Conservation (phyloP, 306 rosid species). For the Pyrus bretschneideri region DNA sequence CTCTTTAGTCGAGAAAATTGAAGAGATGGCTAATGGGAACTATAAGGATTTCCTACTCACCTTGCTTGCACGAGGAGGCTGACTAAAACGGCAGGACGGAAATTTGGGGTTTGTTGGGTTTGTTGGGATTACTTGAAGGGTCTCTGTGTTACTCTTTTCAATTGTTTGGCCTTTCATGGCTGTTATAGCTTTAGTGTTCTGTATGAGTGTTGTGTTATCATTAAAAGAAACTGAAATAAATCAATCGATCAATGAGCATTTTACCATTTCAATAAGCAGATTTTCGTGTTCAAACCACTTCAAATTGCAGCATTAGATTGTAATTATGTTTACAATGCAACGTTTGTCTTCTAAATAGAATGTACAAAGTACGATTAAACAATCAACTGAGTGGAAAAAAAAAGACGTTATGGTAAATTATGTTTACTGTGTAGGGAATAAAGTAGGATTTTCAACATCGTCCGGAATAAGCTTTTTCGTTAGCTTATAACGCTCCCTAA, state of each 20-base stretch:
- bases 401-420: too few relatives aligned
- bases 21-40: conserved; percentile 56
- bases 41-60: conserved; percentile 79
- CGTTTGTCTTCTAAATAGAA: too few relatives aligned
- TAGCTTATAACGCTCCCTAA: too few relatives aligned
- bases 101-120: neutral
- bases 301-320: too few relatives aligned
- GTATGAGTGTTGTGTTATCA: neutral
- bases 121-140: neutral
- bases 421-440: too few relatives aligned
- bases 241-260: neutral
- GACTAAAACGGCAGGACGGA: neutral
- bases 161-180: neutral
- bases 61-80: conserved; percentile 52
- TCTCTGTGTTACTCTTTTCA: neutral
- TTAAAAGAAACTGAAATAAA: conserved; percentile 8
- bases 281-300: neutral
- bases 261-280: neutral
- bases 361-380: too few relatives aligned
- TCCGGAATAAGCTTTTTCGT: too few relatives aligned
- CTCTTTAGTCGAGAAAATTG: conserved; percentile 51
- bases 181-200: neutral
- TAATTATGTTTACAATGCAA: too few relatives aligned
- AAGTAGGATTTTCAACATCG: too few relatives aligned
- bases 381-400: too few relatives aligned